These are phyloP conservation scores for Monosporascus cannonballus DNA, from an alignment of 2,329 filamentous ascomycete species.

Conservation along the genomic window DNA sequence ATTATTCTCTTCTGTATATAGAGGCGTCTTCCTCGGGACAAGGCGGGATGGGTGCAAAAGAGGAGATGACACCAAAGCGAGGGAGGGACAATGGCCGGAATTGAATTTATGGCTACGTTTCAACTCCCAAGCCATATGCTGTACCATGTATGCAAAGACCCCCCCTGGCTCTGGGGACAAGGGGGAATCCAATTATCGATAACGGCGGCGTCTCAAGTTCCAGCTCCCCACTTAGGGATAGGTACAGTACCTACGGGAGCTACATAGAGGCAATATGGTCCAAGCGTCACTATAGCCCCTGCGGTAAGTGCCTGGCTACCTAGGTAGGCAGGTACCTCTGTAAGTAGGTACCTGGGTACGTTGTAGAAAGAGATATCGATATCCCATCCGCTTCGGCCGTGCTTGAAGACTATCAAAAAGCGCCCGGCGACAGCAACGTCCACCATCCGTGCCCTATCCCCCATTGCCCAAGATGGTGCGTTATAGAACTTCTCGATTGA, in stretches of 20 bases:
- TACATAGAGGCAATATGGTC: not conserved
- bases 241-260: too few relatives aligned
- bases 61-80: not conserved
- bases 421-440: not conserved
- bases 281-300: not conserved
- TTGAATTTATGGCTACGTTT: not conserved
- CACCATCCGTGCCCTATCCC: not conserved
- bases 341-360: too few relatives aligned
- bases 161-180: too few relatives aligned
- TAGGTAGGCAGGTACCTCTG: too few relatives aligned
- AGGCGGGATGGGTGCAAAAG: not conserved
- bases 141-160: not conserved
- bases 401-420: not conserved
- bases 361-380: too few relatives aligned
- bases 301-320: too few relatives aligned
- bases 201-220: not conserved
- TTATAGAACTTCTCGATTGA: not conserved
- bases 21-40: not conserved
- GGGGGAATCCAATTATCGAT: not conserved
- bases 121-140: not conserved
- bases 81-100: not conserved
- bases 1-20: not conserved
- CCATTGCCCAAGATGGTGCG: slow-evolving; percentile 10
- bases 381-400: too few relatives aligned
- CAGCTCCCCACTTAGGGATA: not conserved